Conservation (phyloP, 2,329 filamentous ascomycete genomes). For the Alternaria brassicicola region DNA sequence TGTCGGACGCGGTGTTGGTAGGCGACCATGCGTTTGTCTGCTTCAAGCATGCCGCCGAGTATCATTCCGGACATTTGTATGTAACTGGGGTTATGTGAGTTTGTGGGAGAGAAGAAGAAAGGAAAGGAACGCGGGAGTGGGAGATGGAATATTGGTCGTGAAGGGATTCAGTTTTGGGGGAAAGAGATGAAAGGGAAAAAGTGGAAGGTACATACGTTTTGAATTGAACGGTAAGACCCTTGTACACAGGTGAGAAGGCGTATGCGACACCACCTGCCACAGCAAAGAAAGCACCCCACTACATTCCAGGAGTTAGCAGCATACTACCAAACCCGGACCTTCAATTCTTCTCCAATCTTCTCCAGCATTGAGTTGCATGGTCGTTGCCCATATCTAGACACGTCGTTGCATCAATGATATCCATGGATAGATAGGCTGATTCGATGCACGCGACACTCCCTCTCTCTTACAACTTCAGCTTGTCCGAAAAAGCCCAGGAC, state of each 20-base stretch:
- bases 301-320: neutral
- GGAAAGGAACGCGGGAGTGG: too few species aligned
- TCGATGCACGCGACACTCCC: neutral
- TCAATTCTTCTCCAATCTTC: neutral
- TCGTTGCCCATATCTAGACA: neutral
- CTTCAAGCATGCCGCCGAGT: conserved; percentile 77
- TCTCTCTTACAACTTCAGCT: neutral
- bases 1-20: conserved; percentile 71
- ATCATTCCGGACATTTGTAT: conserved; percentile 87
- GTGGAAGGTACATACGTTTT: conserved; percentile 33
- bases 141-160: too few species aligned
- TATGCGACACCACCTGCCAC: conserved; percentile 68
- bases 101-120: conserved; percentile 3
- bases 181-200: neutral
- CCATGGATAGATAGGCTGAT: neutral
- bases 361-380: neutral
- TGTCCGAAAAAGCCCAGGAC: too few species aligned
- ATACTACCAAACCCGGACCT: neutral
- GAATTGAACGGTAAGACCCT: conserved; percentile 55
- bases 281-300: conserved; percentile 73
- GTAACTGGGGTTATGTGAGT: conserved; percentile 60
- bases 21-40: conserved; percentile 69
- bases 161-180: too few species aligned
- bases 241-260: conserved; percentile 72
- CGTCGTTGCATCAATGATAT: neutral